phyloP scores from a whole-genome alignment of 179 eudicot species.

The Silene vulgaris region DNA sequence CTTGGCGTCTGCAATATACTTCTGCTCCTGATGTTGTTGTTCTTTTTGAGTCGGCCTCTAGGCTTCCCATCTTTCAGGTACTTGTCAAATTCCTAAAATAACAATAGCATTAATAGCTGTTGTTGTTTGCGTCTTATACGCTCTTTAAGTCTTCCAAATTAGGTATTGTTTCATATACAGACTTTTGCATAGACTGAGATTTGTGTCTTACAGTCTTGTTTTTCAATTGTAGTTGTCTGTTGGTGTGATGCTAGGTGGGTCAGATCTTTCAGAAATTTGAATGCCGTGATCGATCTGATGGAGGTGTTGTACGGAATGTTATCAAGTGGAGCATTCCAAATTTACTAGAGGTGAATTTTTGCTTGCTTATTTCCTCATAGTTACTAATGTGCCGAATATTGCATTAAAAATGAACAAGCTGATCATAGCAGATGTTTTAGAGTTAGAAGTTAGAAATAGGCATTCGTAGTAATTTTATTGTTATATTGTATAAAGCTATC shows the following conservation, averaged over 20 bases:
- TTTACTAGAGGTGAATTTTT: conserved; percentile 55
- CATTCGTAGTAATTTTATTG: no score
- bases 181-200: conserved; percentile 12
- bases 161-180: background rate
- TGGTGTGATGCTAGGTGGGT: conserved; percentile 61
- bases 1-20: conserved; percentile 92
- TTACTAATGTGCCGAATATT: no score
- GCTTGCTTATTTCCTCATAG: background rate
- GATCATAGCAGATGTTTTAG: no score
- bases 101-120: no score
- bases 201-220: conserved; percentile 28
- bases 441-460: no score
- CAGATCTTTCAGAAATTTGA: conserved; percentile 92
- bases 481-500: no score
- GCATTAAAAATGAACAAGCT: no score
- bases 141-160: background rate
- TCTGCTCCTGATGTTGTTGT: conserved; percentile 82
- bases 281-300: conserved; percentile 45
- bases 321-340: conserved; percentile 74
- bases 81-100: background rate
- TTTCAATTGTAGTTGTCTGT: conserved; percentile 33
- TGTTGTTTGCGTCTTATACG: background rate
- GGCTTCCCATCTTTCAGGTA: conserved; percentile 82
- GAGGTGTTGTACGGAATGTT: conserved; percentile 68
- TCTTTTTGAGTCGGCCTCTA: conserved; percentile 65